Base-by-base conservation (phyloP, 345 rosid species). In the Melastoma malabathricum region DNA sequence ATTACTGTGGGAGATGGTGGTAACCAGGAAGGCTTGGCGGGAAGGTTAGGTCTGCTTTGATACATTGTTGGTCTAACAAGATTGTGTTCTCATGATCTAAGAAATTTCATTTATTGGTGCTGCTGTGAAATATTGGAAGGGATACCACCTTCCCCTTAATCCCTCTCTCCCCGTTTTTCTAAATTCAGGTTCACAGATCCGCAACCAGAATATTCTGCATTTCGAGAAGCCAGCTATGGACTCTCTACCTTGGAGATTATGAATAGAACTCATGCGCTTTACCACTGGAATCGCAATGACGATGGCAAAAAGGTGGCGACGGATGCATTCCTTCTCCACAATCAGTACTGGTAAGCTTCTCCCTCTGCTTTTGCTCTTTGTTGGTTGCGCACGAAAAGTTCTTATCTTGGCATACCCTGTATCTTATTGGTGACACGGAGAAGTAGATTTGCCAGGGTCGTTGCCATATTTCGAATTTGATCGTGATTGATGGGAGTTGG, bases 1-100 rank as follows among this genome's bases (percentile, higher is more conserved):
- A 72, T 84, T 14, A 92, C 88, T 7, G 89, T 88, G 50, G 95
- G 98, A 57, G 96, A 90, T 57, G 96, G 98, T 20, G 98, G 98
- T 63, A 90, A 90, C 66, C 89, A 80, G 72, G 96, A 78, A 75
- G 96, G 95, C 64, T 81, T 90, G 45, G 92, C 93, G 3, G 73
- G 60, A 69, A 75, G 70, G 98, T 86, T 51, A 80, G 76, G 27
- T 31, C 20, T 31, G 13, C 19, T 2, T 20, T 19, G 6, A 17
- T 46, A 39, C 22, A 49, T 10, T 5, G 18, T 31, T 18, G 31
- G n/a, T 10, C 19, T 47, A 20, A 56, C 19, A 13, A 46, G 2
- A 5, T 31, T 16, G 27, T 31, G 17, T 34, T 23, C 10, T 13
- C 17, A 13, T 9, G 45, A 16, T 22, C 16, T 18, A 59, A 9